Base-by-base conservation (phyloP, 805 yeast species). In the Komagataella ulmi region DNA sequence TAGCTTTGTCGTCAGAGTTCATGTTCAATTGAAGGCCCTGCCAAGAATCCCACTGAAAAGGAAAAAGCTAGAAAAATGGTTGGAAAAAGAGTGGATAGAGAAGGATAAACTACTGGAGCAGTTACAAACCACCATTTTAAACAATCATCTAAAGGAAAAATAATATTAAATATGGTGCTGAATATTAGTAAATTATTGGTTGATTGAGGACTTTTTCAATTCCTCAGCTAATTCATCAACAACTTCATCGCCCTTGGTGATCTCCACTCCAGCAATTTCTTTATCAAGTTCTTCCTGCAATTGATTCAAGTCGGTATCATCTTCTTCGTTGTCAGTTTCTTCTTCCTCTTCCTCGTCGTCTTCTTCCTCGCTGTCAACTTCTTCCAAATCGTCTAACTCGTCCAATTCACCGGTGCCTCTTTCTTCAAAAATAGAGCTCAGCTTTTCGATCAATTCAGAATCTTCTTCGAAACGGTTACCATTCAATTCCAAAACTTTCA, bases 381-480 rank as follows among this genome's bases (percentile, higher is more conserved):
- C 97, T 71, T 91, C 99, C 69, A 93, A 77, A 59, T 93, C 99
- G 59, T 91, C 98, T 49, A 93, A 74, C 63, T 93, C 99, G 60
- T 91, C 96, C 40, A 93, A 71, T 64, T 85, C 91, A 55, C 95
- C 96, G 53, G 71, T 67, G 0, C 90, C 93, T 61, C 88, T 79
- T 45, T 73, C 76, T 52, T 78, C 86, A 58, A 91, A 88, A 17
- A 81, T 65, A 18, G 72, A 78, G 49, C 66, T 73, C 56, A 91
- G 78, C 50, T 70, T 66, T 51, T 80, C 85, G 52, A 93, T 66
- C 18, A 75, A 71, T 54, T 80, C 85, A 46, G 87, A 80, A 57
- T 91, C 98, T 65, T 93, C 98, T 50, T 87, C 87, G 60, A 93
- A 85, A 63, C 87, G 74, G 70, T 93, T 93, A 63, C 99, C 99